Evolutionary conservation across 805 yeast genomes (phyloP).

Genomic region (Schwanniomyces pseudopolymorphus): DNA sequence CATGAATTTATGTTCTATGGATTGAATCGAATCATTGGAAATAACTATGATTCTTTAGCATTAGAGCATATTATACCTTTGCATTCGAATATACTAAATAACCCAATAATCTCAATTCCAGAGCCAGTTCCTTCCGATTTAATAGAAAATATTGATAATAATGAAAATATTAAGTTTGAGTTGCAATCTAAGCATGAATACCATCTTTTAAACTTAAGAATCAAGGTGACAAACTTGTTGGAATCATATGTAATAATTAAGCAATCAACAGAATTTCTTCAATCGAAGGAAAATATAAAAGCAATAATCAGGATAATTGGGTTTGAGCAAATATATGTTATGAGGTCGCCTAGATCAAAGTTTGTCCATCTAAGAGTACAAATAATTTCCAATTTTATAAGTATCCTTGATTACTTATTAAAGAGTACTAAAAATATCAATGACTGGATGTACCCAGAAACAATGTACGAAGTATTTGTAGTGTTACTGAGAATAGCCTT

Average conservation of each 20-base stretch:
- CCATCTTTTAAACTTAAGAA: slow-evolving; percentile 43
- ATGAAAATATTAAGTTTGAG: slow-evolving; percentile 8
- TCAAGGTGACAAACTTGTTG: slow-evolving; percentile 47
- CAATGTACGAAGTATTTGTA: slow-evolving; percentile 47
- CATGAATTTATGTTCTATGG: slow-evolving; percentile 51
- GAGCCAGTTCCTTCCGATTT: slow-evolving; percentile 23
- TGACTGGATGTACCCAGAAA: slow-evolving; percentile 38
- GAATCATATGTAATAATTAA: slow-evolving; percentile 42
- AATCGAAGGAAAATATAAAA: slow-evolving; percentile 38
- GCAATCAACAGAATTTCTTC: slow-evolving; percentile 23
- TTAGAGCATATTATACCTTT: slow-evolving; percentile 44
- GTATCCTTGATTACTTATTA: slow-evolving; percentile 38
- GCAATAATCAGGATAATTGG: slow-evolving; percentile 44
- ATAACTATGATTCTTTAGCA: slow-evolving; percentile 42
- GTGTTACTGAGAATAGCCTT: slow-evolving; percentile 54
- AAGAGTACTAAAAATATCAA: slow-evolving; percentile 30
- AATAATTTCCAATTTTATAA: slow-evolving; percentile 40
- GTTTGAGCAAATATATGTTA: slow-evolving; percentile 47
- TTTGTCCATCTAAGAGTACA: slow-evolving; percentile 35
- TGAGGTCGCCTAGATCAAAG: slow-evolving; percentile 45
- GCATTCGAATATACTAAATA: slow-evolving; percentile 18
- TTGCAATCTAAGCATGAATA: slow-evolving; percentile 39
- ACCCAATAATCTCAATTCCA: slow-evolving; percentile 22
- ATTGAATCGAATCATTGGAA: slow-evolving; percentile 53
- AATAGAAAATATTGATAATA: slow-evolving; percentile 2